Base-by-base conservation (phyloP, 371 early-diverging fungal species). In the Mucor velutinosus region DNA sequence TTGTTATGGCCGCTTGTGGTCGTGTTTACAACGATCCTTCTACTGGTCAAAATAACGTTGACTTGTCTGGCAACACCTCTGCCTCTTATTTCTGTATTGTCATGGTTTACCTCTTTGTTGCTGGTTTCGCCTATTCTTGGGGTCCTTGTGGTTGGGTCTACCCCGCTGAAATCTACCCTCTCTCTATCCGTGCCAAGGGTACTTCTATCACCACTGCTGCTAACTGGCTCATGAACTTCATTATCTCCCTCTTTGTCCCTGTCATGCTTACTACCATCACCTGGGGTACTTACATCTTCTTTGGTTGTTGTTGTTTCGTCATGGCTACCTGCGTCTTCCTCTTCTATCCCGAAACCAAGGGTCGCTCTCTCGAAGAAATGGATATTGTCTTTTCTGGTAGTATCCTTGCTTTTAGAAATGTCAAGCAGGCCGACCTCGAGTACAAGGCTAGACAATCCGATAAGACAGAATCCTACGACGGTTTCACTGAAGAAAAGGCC, bases 91-190 rank as follows among this genome's bases (percentile, higher is more conserved):
- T 81, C 56, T 74, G 75, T 68, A 83, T 83, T 62, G 81, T 81
- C 65, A 81, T 83, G 79, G 76, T 83, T 32, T 81, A 81, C 72
- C 45, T 84, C 59, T 84, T 82, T 37, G 79, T 81, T 55, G 80
- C 80, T 63, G 80, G 80, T 60, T 84, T 84, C 32, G 80, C 82
- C 55, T 72, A 73, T 70, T 82, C 84, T 25, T 84, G 84, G 84
- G 84, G 84, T 53, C 84, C 84, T 53, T 73, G 76, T 68, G 80
- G 81, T 41, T 83, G 84, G 84, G 76, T 83, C 37, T 81, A 89
- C 72, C 89, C 88, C 64, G 86, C 89, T 56, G 92, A 92, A 73
- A 87, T 92, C 76, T 90, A 69, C 67, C 82, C 84, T 66, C 70
- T 81, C 11, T 73, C 76, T 33, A 69, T 84, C 21, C 84, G 84